A percentile compares a stretch with the other conserved stretches of the same genome.
Conservation (phyloP, 2,329 filamentous ascomycete genomes). For the Beauveria caledonica region DNA sequence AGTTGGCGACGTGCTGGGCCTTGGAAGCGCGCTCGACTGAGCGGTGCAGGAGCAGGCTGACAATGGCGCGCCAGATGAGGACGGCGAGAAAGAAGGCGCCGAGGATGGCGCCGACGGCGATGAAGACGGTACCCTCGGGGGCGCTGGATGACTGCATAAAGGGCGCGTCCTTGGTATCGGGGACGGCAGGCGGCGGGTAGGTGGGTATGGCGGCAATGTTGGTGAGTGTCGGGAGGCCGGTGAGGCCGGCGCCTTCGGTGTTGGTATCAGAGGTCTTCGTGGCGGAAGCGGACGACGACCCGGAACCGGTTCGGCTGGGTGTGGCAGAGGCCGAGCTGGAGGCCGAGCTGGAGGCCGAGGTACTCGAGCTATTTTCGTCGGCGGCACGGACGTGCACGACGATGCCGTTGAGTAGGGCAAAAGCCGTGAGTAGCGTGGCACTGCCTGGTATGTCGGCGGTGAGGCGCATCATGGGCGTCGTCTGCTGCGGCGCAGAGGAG, state of each 20-base stretch:
- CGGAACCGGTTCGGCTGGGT: background rate
- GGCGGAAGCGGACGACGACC: background rate
- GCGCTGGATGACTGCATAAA: conserved; percentile 83
- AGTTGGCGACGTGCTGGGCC: conserved; percentile 60
- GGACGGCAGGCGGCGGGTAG: conserved; percentile 67
- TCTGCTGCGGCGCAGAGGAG: background rate
- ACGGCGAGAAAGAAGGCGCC: conserved; percentile 76
- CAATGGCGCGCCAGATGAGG: conserved; percentile 77
- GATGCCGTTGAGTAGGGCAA: conserved; percentile 4
- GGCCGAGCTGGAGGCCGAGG: background rate
- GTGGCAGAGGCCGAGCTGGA: background rate
- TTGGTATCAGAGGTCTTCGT: background rate
- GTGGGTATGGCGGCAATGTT: conserved; percentile 35
- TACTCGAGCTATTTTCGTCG: background rate
- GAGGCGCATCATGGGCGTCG: background rate
- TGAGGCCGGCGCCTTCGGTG: conserved; percentile 15
- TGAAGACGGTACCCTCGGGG: conserved; percentile 93
- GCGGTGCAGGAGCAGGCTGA: conserved; percentile 86
- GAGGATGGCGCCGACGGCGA: conserved; percentile 81
- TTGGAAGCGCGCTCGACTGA: conserved; percentile 81
- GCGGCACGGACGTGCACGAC: conserved; percentile 1
- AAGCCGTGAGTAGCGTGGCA: conserved; percentile 1
- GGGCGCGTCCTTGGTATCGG: conserved; percentile 74
- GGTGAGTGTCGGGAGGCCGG: conserved; percentile 35
- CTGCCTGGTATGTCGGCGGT: background rate